These are phyloP conservation scores for Linaria vulgaris DNA, from an alignment of 257 asterid species.

Conservation along the genomic window DNA sequence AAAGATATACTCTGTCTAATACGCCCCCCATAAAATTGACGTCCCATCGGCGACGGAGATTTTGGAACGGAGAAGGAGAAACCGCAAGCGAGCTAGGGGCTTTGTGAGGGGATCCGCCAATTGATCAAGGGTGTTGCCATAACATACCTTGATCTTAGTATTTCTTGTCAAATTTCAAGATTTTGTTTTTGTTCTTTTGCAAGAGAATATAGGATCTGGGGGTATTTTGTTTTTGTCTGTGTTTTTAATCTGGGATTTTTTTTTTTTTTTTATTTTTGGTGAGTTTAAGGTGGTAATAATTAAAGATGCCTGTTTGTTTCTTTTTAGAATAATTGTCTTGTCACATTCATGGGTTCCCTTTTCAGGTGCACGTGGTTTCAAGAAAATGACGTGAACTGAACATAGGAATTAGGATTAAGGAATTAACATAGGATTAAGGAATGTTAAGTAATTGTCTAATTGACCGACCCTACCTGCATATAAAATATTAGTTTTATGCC, in stretches of 20 bases:
- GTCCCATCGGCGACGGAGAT: too few species aligned
- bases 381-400: background rate
- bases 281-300: too few species aligned
- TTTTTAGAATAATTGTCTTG: slow-evolving; percentile 15
- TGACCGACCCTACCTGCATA: too few species aligned
- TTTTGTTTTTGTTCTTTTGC: slow-evolving; percentile 19
- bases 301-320: slow-evolving; percentile 30
- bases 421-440: slow-evolving; percentile 5
- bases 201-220: slow-evolving; percentile 34
- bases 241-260: background rate
- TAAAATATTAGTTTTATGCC: too few species aligned
- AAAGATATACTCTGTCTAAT: too few species aligned
- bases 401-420: too few species aligned
- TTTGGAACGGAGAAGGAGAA: too few species aligned
- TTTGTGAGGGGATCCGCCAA: too few species aligned
- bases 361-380: slow-evolving; percentile 38
- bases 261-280: background rate
- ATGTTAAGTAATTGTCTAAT: too few species aligned
- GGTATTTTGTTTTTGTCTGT: background rate
- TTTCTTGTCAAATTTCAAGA: slow-evolving; percentile 22
- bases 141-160: background rate
- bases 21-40: too few species aligned
- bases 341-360: slow-evolving; percentile 33
- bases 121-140: too few species aligned
- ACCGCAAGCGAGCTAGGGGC: too few species aligned